Evolutionary conservation across 768 basidiomycete genomes (phyloP).

Genomic region (Tricholoma saponaceum): DNA sequence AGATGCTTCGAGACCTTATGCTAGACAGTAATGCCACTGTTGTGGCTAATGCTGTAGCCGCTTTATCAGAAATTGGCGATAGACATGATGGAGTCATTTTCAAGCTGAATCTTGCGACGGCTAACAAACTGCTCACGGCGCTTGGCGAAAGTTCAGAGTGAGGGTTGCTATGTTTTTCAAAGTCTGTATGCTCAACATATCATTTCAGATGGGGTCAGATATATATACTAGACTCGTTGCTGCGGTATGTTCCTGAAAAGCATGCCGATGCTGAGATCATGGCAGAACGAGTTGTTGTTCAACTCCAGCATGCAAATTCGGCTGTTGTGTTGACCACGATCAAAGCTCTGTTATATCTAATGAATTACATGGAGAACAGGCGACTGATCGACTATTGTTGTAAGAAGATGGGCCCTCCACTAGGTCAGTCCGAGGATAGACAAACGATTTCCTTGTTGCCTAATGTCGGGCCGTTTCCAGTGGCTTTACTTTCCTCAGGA

Average conservation of each 20-base stretch:
- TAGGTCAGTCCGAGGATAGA: conserved; percentile 51
- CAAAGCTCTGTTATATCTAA: conserved; percentile 91
- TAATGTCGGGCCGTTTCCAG: conserved; percentile 36
- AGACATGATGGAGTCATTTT: conserved; percentile 92
- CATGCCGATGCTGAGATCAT: conserved; percentile 88
- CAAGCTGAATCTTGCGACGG: conserved; percentile 80
- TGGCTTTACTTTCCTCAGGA: conserved; percentile 92
- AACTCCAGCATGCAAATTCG: conserved; percentile 97
- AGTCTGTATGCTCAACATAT: conserved; percentile 1
- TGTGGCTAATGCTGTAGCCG: conserved; percentile 95
- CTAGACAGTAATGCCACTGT: conserved; percentile 95
- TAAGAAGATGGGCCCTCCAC: conserved; percentile 96
- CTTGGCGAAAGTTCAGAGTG: conserved; percentile 97
- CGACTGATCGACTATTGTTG: conserved; percentile 85
- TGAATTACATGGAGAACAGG: conserved; percentile 98
- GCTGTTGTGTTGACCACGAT: conserved; percentile 99
- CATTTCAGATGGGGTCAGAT: conserved; percentile 93
- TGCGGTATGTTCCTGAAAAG: conserved; percentile 90
- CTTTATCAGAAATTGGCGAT: conserved; percentile 95
- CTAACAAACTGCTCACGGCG: conserved; percentile 87
- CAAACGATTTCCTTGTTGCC: conserved; percentile 5
- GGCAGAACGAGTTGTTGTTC: conserved; percentile 91
- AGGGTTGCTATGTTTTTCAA: conserved; percentile 27
- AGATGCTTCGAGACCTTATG: conserved; percentile 86
- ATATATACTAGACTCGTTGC: conserved; percentile 91